Base-by-base conservation (phyloP, 805 yeast genomes). In the Myxozyma geophila region DNA sequence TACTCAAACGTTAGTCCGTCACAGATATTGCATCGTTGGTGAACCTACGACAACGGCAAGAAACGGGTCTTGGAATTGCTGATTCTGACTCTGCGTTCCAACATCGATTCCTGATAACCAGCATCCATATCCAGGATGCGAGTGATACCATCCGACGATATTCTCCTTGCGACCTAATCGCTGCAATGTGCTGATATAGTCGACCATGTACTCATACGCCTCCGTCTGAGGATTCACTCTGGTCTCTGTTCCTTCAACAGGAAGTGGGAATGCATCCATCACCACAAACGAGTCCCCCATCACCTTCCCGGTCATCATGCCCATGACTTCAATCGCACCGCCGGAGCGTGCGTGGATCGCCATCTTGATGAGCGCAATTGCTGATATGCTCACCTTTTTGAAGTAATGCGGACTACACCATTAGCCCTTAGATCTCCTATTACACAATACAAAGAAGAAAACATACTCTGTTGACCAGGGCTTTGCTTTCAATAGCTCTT, bases 81-180 rank as follows among this genome's bases (percentile, higher is more conserved):
- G 98, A 71, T 92, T 91, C 73, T 91, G 81, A 23, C 79, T 73
- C 74, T 93, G 98, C 0, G 98, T 93, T 51, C 89, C 87, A 40
- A 95, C 96, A 76, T 93, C 98, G 46, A 93, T 91, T 3, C 95
- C 96, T 59, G 95, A 87, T 50, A 93, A 76, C 97, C 98, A 93
- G 74, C 98, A 92, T 17, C 97, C 98, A 75, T 92, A 93, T 0
- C 97, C 97, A 0, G 99, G 99, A 75, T 93, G 99, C 5, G 93
- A 91, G 75, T 81, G 98, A 76, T 95, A 93, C 99, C 99, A 93
- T 9, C 99, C 99, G 15, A 95, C 90, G 23, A 93, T 88, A 69
- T 89, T 83, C 66, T 89, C 87, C n/a, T 73, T 64, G n/a, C 83
- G 75, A 0, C 84, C 84, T 19, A 81, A 77, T 33, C 78, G 75